These are phyloP conservation scores for Bombardia bombarda DNA, from an alignment of 495 filamentous ascomycete species.

Conservation along the genomic window DNA sequence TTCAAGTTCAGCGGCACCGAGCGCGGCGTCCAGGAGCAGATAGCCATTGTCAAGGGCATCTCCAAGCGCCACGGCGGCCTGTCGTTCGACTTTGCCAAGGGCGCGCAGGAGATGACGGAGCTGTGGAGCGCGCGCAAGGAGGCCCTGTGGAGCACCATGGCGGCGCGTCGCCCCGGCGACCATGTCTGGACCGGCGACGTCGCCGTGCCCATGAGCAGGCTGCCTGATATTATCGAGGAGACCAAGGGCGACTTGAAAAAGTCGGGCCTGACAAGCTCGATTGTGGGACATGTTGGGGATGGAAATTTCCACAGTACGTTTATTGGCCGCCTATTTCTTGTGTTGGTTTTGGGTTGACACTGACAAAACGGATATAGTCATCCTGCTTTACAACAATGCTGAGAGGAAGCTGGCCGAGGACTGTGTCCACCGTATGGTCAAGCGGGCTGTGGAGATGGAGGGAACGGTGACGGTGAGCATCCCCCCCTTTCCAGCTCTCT, in stretches of 20 bases:
- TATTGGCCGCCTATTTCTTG: too few relatives aligned
- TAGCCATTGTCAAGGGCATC: slow-evolving; percentile 60
- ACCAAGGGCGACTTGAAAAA: slow-evolving; percentile 63
- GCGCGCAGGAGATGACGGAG: slow-evolving; percentile 59
- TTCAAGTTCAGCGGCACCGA: slow-evolving; percentile 87
- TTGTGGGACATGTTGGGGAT: slow-evolving; percentile 78
- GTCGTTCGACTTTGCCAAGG: slow-evolving; percentile 73
- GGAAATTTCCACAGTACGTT: slow-evolving; percentile 71
- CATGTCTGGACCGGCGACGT: slow-evolving; percentile 81
- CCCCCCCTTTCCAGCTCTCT: background rate
- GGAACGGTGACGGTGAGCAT: slow-evolving; percentile 60
- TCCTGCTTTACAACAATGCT: slow-evolving; percentile 61
- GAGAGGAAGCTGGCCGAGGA: slow-evolving; percentile 57
- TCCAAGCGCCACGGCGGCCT: slow-evolving; percentile 53
- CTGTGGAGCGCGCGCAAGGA: slow-evolving; percentile 87
- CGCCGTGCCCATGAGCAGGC: slow-evolving; percentile 64
- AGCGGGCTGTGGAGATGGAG: slow-evolving; percentile 73
- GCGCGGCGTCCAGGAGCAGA: slow-evolving; percentile 72
- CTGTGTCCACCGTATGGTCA: slow-evolving; percentile 78
- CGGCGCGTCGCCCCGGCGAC: slow-evolving; percentile 47
- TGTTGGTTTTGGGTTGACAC: background rate
- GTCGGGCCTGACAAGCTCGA: slow-evolving; percentile 60
- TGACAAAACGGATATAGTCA: slow-evolving; percentile 37
- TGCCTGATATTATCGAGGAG: slow-evolving; percentile 70
- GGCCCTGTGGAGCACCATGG: slow-evolving; percentile 69